Base-by-base conservation (phyloP, 208 protist genomes). In the Leishmania arabica region DNA sequence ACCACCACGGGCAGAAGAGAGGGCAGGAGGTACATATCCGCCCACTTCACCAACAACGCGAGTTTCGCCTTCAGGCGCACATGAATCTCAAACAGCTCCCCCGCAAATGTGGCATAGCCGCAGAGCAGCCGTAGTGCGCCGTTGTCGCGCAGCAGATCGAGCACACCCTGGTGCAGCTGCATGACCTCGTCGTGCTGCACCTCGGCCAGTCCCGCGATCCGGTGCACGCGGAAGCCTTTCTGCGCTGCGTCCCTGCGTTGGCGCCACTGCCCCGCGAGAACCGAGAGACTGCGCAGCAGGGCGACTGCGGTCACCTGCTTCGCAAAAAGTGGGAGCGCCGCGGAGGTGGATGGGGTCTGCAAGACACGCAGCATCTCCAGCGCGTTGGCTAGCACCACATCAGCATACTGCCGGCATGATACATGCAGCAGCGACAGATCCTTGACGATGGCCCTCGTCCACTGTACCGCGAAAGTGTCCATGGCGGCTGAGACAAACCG, bases 61-160 rank as follows among this genome's bases (percentile, higher is more conserved):
- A 83, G 77, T 19, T 81, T 66, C n/a, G 80, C 78, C 3, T 77
- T 64, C 49, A 92, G 75, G 34, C 79, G 80, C 37, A 84, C 13
- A 72, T 90, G 84, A 24, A 85, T 65, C 37, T 91, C 91, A 75
- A 86, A 90, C n/a, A 94, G 81, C 2, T 71, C 70, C 17, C 88
- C 85, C 37, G 95, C 81, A 45, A 93, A 94, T 42, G 83, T 71
- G 17, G 93, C 79, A 71, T 88, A 94, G 78, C 87, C 81, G 80
- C 85, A 93, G n/a, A 95, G 66, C 40, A 94, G 88, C 6, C 92
- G 70, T 65, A 94, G 77, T 75, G 91, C 88, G 1, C 66, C 62
- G 82, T 96, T 91, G 2, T 62, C 80, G 58, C 62, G 24, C 27
- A 96, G 81, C 2, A 92, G 68, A 1, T 49, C 84, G 31, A 87